Evolutionary conservation across 2,329 filamentous ascomycete genomes (phyloP), one percentile per base, ranked within the genome.

Genomic region (Chrysoporthe deuterocubensis): DNA sequence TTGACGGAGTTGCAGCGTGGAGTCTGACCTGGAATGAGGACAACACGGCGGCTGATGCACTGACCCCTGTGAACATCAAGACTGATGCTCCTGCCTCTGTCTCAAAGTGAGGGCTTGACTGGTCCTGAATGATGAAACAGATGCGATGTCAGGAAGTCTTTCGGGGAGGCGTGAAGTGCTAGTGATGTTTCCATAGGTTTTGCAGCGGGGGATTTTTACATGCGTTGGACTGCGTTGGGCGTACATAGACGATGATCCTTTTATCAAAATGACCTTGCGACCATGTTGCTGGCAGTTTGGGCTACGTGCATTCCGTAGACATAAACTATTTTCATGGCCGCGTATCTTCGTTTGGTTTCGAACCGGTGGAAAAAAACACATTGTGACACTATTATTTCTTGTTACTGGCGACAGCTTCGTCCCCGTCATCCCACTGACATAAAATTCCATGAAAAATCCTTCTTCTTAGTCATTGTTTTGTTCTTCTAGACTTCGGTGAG

Each of bases 21-120:
- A 13, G 18, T 14, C 65, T 66, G 40, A 61, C 59, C 42, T 66
- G 65, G 65, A 66, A 62, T 26, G 48, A 54, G 26, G 48, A 62
- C 40, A 66, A 66, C 40, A 40, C 44, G n/a, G 2, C 13, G 9
- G 11, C 14, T 7, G 40, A 46, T 4, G 42, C 7, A 18, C 26
- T 58, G 3, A 52, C 50, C 9, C 58, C 60, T 37, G 59, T 66
- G 26, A 54, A 44, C 6, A 61, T 66, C 58, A 66, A 66, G 50
- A 66, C 59, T 43, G 37, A 52, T 62, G 44, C 57, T 48, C 56
- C 54, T 40, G 34, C 34, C 34, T 43, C 56, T 56, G 34, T n/a
- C 14, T 32, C 43, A 11, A n/a, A 32, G 16, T 57, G 18, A 57
- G 18, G 16, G 54, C 32, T 9, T 18, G 32, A 18, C 16, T 40